These are phyloP conservation scores for Casuarina glauca DNA, from an alignment of 306 rosid species.

Conservation along the genomic window DNA sequence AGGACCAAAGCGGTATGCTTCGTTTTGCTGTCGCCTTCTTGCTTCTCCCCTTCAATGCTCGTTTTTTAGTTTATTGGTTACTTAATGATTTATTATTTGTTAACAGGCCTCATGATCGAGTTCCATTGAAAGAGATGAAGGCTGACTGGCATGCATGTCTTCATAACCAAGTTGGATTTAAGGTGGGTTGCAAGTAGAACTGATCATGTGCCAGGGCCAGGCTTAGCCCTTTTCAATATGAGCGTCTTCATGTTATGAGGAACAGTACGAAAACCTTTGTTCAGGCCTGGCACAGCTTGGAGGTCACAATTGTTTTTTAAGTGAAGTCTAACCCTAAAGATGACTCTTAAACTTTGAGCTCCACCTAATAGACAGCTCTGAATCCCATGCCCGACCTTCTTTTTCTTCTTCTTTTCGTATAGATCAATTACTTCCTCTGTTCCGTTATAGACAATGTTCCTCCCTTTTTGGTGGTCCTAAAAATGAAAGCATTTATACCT, in stretches of 20 bases:
- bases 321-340: neutral
- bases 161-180: slow-evolving; percentile 27
- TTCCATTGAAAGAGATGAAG: slow-evolving; percentile 30
- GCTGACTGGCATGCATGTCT: slow-evolving; percentile 34
- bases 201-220: neutral
- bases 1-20: slow-evolving; percentile 21
- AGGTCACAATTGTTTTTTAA: neutral
- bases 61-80: neutral
- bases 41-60: neutral
- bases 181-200: slow-evolving; percentile 16
- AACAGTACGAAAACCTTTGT: neutral
- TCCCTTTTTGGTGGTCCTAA: too few relatives aligned
- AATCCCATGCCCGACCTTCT: too few relatives aligned
- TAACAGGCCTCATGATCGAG: slow-evolving; percentile 29
- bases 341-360: neutral
- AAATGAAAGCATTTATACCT: too few relatives aligned
- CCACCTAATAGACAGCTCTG: too few relatives aligned
- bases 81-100: neutral
- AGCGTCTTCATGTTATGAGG: neutral
- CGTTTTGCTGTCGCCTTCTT: neutral
- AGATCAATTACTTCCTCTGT: too few relatives aligned
- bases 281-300: neutral
- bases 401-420: too few relatives aligned
- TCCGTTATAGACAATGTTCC: too few relatives aligned
- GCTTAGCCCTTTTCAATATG: neutral